Conservation (phyloP, 2,329 filamentous ascomycete species). For the Calonectria hawksworthii region DNA sequence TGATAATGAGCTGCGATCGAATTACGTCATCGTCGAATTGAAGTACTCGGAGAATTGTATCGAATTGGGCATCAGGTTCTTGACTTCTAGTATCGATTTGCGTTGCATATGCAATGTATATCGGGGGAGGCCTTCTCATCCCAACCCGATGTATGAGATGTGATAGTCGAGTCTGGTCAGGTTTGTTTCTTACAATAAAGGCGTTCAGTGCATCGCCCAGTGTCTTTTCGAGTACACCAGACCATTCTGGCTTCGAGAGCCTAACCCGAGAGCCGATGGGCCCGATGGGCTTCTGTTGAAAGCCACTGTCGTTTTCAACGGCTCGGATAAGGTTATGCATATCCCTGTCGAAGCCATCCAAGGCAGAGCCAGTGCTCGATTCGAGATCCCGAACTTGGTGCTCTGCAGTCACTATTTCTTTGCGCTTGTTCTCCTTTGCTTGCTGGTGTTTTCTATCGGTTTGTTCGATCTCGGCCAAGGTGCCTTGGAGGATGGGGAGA, state of each 20-base stretch:
- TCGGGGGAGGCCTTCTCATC: constrained; percentile 63
- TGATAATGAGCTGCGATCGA: constrained; percentile 86
- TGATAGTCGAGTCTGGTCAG: constrained; percentile 79
- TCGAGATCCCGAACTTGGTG: constrained; percentile 64
- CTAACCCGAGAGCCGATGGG: constrained; percentile 86
- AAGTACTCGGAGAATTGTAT: constrained; percentile 85
- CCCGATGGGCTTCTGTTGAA: constrained; percentile 81
- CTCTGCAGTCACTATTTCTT: constrained; percentile 68
- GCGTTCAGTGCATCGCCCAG: constrained; percentile 79
- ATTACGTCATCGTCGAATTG: constrained; percentile 86
- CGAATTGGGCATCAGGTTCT: constrained; percentile 80
- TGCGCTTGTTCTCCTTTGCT: constrained; percentile 60
- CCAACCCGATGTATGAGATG: constrained; percentile 72
- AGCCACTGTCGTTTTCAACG: constrained; percentile 79
- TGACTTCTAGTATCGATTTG: constrained; percentile 57
- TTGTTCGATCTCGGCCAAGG: constrained; percentile 49
- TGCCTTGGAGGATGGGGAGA: constrained; percentile 52
- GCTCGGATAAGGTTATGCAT: constrained; percentile 75
- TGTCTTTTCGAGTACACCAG: constrained; percentile 81
- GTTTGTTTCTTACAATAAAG: constrained; percentile 85
- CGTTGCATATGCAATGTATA: constrained; percentile 55
- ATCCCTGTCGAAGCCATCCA: constrained; percentile 74
- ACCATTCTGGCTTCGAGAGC: constrained; percentile 86
- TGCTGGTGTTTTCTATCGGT: constrained; percentile 48
- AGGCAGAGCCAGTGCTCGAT: constrained; percentile 68